A percentile compares a stretch with the other conserved stretches of the same genome.
These are phyloP conservation scores for Cordyceps tenuipes DNA, from an alignment of 2,329 filamentous ascomycete species.

Conservation along the genomic window DNA sequence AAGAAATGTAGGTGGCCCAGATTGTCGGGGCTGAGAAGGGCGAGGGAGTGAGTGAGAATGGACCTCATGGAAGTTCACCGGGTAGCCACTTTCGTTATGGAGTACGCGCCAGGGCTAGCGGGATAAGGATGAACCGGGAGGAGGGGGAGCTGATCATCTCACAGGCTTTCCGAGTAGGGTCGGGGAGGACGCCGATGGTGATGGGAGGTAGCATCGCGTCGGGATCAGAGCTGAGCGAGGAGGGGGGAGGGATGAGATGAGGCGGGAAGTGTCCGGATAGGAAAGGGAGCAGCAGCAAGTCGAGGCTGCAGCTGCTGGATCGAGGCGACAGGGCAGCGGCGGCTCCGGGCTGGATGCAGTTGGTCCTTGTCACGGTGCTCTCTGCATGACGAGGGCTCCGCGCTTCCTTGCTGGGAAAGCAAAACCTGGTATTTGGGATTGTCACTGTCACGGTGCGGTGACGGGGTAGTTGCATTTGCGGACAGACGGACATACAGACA, in stretches of 20 bases:
- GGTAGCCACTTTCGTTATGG: not conserved
- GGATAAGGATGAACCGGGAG: not conserved
- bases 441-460: too few species aligned
- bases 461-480: not conserved
- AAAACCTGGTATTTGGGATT: too few species aligned
- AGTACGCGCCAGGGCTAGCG: constrained; percentile 8
- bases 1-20: not conserved
- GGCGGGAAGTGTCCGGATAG: too few species aligned
- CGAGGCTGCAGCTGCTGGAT: not conserved
- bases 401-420: not conserved
- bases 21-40: not conserved
- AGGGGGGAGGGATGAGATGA: too few species aligned
- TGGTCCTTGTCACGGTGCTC: not conserved
- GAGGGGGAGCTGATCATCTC: not conserved
- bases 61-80: not conserved
- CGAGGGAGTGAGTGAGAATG: not conserved
- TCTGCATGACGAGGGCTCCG: not conserved
- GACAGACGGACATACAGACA: not conserved
- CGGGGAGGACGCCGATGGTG: not conserved
- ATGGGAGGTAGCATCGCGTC: not conserved
- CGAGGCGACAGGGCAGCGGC: not conserved
- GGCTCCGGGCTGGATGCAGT: not conserved
- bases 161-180: not conserved
- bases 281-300: not conserved
- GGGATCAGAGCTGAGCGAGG: not conserved